A percentile compares a stretch with the other conserved stretches of the same genome.
Evolutionary conservation across 352 stramenopile species (phyloP).

Genomic region (Sclerospora graminicola): DNA sequence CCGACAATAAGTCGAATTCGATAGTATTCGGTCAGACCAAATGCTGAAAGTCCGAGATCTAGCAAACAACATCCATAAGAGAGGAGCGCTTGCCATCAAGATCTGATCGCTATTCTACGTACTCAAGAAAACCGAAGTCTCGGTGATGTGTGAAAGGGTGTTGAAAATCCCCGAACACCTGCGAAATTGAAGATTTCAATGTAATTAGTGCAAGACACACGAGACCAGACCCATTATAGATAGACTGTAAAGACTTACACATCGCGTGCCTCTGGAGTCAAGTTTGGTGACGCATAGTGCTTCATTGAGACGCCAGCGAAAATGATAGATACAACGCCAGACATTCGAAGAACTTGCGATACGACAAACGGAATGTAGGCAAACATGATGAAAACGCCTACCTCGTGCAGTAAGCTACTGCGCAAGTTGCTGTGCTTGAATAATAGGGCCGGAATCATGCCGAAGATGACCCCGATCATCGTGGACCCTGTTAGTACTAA

Average conservation of each 20-base stretch:
- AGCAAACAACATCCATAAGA: constrained; percentile 3
- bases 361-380: constrained; percentile 73
- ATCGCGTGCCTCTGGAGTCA: constrained; percentile 68
- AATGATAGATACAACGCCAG: constrained; percentile 90
- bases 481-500: constrained; percentile 84
- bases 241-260: constrained; percentile 51
- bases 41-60: constrained; percentile 88
- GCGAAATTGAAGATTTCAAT: constrained; percentile 1
- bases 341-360: constrained; percentile 70
- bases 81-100: too few species aligned
- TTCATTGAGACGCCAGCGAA: constrained; percentile 89
- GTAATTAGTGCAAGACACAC: neutral
- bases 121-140: constrained; percentile 91
- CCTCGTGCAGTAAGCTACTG: constrained; percentile 79
- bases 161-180: constrained; percentile 86
- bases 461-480: constrained; percentile 80
- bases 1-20: constrained; percentile 82
- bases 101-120: constrained; percentile 18
- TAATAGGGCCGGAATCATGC: constrained; percentile 73
- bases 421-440: constrained; percentile 89
- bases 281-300: constrained; percentile 84
- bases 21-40: constrained; percentile 69
- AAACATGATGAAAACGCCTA: constrained; percentile 85
- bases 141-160: constrained; percentile 85
- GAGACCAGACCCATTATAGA: too few species aligned